Base-by-base conservation (phyloP, 805 yeast species). In the Yarrowia sp. region DNA sequence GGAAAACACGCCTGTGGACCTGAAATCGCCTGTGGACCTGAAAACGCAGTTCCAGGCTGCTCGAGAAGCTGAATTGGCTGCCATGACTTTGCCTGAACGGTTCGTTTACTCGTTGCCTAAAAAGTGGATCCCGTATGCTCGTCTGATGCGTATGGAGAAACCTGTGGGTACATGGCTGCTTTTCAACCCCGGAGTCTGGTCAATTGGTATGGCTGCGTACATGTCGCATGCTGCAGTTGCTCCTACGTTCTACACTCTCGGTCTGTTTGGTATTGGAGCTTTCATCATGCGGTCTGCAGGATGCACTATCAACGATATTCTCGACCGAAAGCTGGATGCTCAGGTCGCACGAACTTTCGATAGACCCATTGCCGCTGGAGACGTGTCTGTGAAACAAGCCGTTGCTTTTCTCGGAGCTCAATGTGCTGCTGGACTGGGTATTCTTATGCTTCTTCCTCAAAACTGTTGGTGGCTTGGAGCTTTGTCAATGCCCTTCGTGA, bases 221-320 rank as follows among this genome's bases (percentile, higher is more conserved):
- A 76, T 86, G 1, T 76, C 85, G 1, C 67, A 67, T 13, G 96
- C 97, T 0, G 87, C 97, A 0, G 64, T 91, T 1, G 67, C 83
- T 0, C 81, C 85, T 1, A 87, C 93, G 0, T 66, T 81, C 0
- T 83, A 81, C 71, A 90, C 87, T 72, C 73, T 90, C 38, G 81
- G 84, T 0, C 77, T 92, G 13, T 95, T 92, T 73, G 86, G 93
- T 4, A 79, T 88, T 4, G 99, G 99, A 13, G 84, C 98, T 0
- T 71, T 92, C 43, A 81, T 93, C 15, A 95, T 96, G 96, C 83
- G 99, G 75, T 97, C 98, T 32, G 98, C 97, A 1, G 99, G 99
- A 0, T 95, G 99, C 74, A 92, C 97, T 0, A 87, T 95, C 65
- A 95, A 95, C 74, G 99, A 95, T 75, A 79, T 93, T 50, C 79